Evolutionary conservation across 495 filamentous ascomycete species (phyloP), one percentile per base, ranked within the genome.

Genomic region (Sporormia fimetaria): DNA sequence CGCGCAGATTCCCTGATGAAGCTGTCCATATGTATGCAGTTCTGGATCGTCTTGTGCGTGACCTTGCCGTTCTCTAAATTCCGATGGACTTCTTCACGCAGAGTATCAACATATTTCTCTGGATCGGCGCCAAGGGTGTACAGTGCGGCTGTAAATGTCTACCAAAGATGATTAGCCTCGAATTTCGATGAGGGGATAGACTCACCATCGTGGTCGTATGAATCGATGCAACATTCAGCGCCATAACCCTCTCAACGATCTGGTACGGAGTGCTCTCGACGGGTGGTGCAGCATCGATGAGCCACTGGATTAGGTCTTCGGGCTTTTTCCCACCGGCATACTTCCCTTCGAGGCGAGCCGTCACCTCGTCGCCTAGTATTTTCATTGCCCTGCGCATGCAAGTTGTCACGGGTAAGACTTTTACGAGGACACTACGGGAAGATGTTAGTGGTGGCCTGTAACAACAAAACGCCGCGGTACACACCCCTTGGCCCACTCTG

Each of bases 221-320:
- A 32, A 32, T 32, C 10, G 29, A 32, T 15, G 29, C 29, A 32
- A 32, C 29, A 14, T 32, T 32, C 29, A 32, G 17, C 10, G 29
- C 29, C 29, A 32, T 32, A 15, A 32, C 17, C 10, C 29, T 9
- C 29, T 32, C 29, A 15, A 32, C 29, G 6, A 32, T 32, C 29
- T 32, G 29, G 10, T 9, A 15, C n/a, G 17, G 10, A 15, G 29
- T 32, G 5, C 29, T 9, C 29, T 32, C 29, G 6, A 14, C 17
- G 10, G 29, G 29, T n/a, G 29, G 29, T 15, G 29, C 29, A 15
- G 29, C 29, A 32, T 32, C 29, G n/a, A 32, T 15, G 29, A 32
- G 29, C 29, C 29, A 32, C 17, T 32, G 29, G 17, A 32, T 32
- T 15, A 32, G n/a, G 12, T 32, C 29, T 9, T 32, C 29, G 10